Conservation (phyloP, 2,329 filamentous ascomycete species). For the Ramularia collo-cygni region DNA sequence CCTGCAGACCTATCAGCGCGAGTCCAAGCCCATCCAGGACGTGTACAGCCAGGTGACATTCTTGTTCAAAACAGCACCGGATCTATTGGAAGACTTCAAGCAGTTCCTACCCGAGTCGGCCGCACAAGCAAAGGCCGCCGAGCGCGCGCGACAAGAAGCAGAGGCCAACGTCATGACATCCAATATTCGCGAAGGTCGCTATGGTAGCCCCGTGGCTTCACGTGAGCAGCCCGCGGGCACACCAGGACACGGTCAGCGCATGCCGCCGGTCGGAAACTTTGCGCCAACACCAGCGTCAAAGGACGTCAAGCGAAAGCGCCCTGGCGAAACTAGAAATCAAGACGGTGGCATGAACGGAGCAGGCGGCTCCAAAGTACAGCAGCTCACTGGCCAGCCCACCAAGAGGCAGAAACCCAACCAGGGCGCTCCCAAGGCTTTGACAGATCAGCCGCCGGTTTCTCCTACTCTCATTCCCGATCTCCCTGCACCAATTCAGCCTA, state of each 20-base stretch:
- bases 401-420: constrained; percentile 69
- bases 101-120: constrained; percentile 93
- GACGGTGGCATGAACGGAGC: constrained; percentile 51
- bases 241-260: constrained; percentile 33
- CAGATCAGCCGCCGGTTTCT: constrained; percentile 53
- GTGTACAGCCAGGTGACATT: constrained; percentile 96
- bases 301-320: constrained; percentile 70
- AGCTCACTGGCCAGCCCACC: constrained; percentile 16
- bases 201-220: constrained; percentile 32
- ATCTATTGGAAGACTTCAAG: constrained; percentile 96
- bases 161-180: constrained; percentile 64
- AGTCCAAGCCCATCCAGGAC: constrained; percentile 97
- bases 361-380: constrained; percentile 31
- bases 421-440: constrained; percentile 12
- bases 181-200: constrained; percentile 48
- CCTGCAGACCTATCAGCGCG: constrained; percentile 92
- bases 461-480: constrained; percentile 83
- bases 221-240: constrained; percentile 33
- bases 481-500: constrained; percentile 78
- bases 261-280: constrained; percentile 94
- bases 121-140: constrained; percentile 56
- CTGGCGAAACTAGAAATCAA: no score
- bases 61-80: constrained; percentile 85
- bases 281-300: constrained; percentile 73
- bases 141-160: constrained; percentile 51